Conservation (phyloP, 2,329 filamentous ascomycete genomes). For the Fusarium virguliforme region DNA sequence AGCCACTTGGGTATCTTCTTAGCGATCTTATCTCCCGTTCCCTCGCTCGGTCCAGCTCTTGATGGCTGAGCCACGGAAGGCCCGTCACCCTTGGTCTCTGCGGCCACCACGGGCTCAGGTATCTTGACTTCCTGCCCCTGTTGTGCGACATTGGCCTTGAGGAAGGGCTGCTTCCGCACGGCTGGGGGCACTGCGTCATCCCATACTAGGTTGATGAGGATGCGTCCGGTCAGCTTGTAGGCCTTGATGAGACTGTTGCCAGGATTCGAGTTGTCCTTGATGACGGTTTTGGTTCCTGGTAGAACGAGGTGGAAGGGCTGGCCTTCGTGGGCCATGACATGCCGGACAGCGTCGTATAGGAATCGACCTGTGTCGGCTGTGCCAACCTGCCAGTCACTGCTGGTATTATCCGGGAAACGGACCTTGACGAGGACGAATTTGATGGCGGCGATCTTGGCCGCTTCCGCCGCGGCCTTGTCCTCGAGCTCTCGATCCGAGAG, state of each 20-base stretch:
- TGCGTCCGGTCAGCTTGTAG: conserved; percentile 78
- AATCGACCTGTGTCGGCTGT: conserved; percentile 78
- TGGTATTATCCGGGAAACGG: conserved; percentile 89
- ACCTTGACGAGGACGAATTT: conserved; percentile 82
- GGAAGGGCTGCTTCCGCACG: conserved; percentile 70
- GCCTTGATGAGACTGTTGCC: conserved; percentile 77
- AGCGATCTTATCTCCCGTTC: conserved; percentile 70
- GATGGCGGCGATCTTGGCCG: conserved; percentile 76
- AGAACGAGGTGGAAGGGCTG: conserved; percentile 82
- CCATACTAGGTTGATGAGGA: conserved; percentile 85
- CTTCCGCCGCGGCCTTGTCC: conserved; percentile 76
- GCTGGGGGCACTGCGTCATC: conserved; percentile 72
- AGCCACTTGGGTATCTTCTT: conserved; percentile 86
- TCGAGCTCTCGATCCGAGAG: conserved; percentile 87
- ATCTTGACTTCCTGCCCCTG: conserved; percentile 79
- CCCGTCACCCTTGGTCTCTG: conserved; percentile 58
- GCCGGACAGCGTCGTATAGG: conserved; percentile 82
- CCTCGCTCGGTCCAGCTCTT: conserved; percentile 57
- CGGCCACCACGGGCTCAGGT: conserved; percentile 66
- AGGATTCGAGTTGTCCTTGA: conserved; percentile 64
- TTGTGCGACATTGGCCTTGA: conserved; percentile 72
- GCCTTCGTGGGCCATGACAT: conserved; percentile 75
- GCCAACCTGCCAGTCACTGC: conserved; percentile 80
- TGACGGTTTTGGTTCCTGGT: conserved; percentile 67
- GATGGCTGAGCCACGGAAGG: conserved; percentile 43